Conservation (phyloP, 2,329 filamentous ascomycete genomes). For the Colletotrichum sp. region DNA sequence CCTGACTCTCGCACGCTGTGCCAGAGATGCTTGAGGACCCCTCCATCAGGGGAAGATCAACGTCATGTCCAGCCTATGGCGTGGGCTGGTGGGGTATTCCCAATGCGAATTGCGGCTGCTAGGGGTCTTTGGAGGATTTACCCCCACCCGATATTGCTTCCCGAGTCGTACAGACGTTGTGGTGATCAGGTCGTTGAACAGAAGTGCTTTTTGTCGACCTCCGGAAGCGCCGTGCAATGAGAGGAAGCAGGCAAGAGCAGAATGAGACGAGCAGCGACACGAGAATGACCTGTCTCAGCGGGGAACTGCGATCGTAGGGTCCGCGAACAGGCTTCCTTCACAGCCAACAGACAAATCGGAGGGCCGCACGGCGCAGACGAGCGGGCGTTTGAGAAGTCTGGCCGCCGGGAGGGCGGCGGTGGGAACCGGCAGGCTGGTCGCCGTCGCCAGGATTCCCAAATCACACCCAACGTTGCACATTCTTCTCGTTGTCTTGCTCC, state of each 20-base stretch:
- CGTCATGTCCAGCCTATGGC: constrained; percentile 10
- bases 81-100: constrained; percentile 12
- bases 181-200: not conserved
- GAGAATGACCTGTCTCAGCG: constrained; percentile 1
- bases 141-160: not conserved
- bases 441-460: constrained; percentile 1
- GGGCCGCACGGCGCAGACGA: constrained; percentile 18
- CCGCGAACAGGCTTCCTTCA: constrained; percentile 10
- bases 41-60: constrained; percentile 3
- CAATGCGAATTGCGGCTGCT: not conserved
- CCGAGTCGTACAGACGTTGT: not conserved
- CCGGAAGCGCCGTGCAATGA: not conserved
- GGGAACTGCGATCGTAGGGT: constrained; percentile 5
- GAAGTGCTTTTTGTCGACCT: not conserved
- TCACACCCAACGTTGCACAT: not conserved
- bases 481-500: not conserved
- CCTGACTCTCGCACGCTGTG: not conserved
- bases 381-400: constrained; percentile 21
- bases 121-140: not conserved
- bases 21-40: not conserved
- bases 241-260: not conserved
- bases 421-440: constrained; percentile 20
- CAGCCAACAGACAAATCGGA: constrained; percentile 22
- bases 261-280: not conserved
- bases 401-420: constrained; percentile 9